Evolutionary conservation across 2,329 filamentous ascomycete genomes (phyloP).

Genomic region (Chaetomium globosum): DNA sequence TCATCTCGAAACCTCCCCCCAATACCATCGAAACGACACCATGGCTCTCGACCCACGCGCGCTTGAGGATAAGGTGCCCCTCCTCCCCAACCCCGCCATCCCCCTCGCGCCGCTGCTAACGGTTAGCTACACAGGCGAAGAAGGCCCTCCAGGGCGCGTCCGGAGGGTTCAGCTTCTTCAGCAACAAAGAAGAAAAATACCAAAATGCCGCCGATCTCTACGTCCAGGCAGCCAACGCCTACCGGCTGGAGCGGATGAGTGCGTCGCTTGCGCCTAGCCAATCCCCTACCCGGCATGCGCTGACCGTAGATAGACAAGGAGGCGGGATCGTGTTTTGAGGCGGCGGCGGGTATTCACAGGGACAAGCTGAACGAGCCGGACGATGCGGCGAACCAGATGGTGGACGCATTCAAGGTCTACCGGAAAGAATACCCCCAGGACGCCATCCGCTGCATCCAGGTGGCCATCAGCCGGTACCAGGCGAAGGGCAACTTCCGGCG

Average conservation of each 20-base stretch:
- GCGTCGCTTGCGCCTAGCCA: constrained; percentile 32
- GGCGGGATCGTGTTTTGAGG: constrained; percentile 83
- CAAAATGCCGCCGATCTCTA: constrained; percentile 87
- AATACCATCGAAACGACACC: constrained; percentile 12
- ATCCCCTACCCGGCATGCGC: background rate
- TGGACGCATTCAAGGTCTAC: constrained; percentile 95
- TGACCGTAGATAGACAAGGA: constrained; percentile 65
- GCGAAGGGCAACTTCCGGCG: constrained; percentile 86
- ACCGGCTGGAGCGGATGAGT: constrained; percentile 85
- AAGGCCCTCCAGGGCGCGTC: constrained; percentile 74
- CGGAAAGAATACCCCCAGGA: constrained; percentile 80
- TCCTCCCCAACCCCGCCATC: constrained; percentile 17
- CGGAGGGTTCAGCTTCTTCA: constrained; percentile 86
- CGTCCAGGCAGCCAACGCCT: constrained; percentile 86
- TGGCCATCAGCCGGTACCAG: constrained; percentile 84
- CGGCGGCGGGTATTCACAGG: constrained; percentile 78
- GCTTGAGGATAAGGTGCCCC: constrained; percentile 38
- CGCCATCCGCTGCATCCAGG: constrained; percentile 76
- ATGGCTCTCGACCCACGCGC: constrained; percentile 39
- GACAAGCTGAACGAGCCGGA: constrained; percentile 86
- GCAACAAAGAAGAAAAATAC: constrained; percentile 83
- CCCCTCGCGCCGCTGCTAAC: constrained; percentile 26
- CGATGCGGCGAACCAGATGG: constrained; percentile 84
- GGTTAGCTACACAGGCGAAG: constrained; percentile 68
- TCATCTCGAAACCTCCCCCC: background rate